Percentiles rank a stretch among this genome's conserved stretches.
phyloP scores from a whole-genome alignment of 208 protist species.

The Phytomonas sp. region DNA sequence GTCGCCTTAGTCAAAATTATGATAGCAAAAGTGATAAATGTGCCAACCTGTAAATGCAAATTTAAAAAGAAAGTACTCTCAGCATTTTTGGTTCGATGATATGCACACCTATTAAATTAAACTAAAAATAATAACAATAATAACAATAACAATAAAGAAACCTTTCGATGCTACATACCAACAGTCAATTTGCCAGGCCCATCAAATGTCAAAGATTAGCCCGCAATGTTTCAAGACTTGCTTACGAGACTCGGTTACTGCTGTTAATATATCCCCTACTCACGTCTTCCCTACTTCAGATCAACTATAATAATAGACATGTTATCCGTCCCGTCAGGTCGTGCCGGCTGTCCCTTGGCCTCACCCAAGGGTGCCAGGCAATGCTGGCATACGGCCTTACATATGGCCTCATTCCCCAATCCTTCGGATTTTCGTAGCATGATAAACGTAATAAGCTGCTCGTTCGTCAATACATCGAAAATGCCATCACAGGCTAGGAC shows the following conservation, averaged over 20 bases:
- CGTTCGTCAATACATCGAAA: constrained; percentile 82
- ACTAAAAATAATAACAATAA: background rate
- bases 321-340: constrained; percentile 76
- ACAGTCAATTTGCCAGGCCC: background rate
- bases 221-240: background rate
- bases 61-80: background rate
- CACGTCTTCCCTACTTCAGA: constrained; percentile 22
- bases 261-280: background rate
- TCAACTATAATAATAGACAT: constrained; percentile 87
- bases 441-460: constrained; percentile 65
- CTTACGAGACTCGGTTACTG: background rate
- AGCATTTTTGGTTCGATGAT: background rate
- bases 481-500: constrained; percentile 86
- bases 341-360: constrained; percentile 24
- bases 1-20: background rate
- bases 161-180: background rate
- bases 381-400: constrained; percentile 53
- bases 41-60: background rate
- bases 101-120: background rate
- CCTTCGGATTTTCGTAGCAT: constrained; percentile 9
- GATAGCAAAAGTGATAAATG: background rate
- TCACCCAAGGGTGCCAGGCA: constrained; percentile 47
- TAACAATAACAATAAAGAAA: background rate
- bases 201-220: background rate
- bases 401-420: constrained; percentile 46